Conservation (phyloP, 2,329 filamentous ascomycete species). For the Aphanoascus verrucosus region DNA sequence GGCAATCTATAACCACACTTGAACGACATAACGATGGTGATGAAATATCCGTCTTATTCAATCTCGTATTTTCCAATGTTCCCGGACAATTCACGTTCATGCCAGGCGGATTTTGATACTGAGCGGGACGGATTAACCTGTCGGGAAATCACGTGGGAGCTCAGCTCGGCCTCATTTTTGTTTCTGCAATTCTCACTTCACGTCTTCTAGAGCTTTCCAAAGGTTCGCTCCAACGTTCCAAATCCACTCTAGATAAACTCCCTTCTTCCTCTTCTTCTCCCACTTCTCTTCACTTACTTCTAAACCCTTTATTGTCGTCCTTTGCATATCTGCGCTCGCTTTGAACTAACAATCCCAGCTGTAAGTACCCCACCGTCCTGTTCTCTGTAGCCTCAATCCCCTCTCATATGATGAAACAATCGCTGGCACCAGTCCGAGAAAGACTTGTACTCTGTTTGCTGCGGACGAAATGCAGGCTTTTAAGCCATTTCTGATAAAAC, state of each 20-base stretch:
- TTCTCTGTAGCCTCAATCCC: constrained; percentile 9
- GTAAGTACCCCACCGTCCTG: constrained; percentile 5
- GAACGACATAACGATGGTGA: neutral
- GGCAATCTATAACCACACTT: neutral
- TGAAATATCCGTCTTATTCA: neutral
- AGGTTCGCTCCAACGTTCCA: neutral
- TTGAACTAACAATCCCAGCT: neutral
- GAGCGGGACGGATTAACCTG: neutral
- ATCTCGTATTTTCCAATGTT: too few relatives aligned
- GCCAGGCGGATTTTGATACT: neutral
- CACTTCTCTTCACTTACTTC: neutral
- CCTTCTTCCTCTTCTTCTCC: constrained; percentile 11
- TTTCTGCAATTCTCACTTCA: constrained; percentile 1
- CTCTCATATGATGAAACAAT: constrained; percentile 44
- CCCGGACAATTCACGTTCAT: too few relatives aligned
- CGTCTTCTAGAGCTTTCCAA: constrained; percentile 18
- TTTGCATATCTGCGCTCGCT: neutral
- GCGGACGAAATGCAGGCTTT: constrained; percentile 9
- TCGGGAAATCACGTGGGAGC: neutral
- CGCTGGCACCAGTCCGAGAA: constrained; percentile 59
- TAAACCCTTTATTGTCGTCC: neutral
- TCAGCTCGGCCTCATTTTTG: neutral
- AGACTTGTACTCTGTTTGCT: constrained; percentile 50
- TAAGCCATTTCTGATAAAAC: constrained; percentile 21
- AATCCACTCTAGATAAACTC: constrained; percentile 11